A percentile compares a stretch with the other conserved stretches of the same genome.
Evolutionary conservation across 331 rosid species (phyloP).

Genomic region (Saraca asoca): DNA sequence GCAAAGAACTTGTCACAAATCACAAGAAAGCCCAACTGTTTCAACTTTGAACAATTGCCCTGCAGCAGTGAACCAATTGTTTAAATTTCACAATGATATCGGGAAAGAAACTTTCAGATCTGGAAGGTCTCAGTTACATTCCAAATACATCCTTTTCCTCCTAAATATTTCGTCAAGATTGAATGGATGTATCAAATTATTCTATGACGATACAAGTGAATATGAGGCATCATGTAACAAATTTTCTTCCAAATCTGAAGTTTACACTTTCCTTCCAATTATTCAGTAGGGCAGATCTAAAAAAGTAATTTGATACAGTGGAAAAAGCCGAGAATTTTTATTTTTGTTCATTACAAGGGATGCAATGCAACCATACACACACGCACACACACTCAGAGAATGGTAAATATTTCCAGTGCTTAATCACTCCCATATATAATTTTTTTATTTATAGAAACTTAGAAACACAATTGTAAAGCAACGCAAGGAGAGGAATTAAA

Average conservation of each 20-base stretch:
- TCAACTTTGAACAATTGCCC: conserved; percentile 16
- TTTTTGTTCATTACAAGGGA: too few relatives aligned
- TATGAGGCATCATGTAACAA: not conserved
- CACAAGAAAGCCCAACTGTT: conserved; percentile 19
- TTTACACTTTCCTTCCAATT: not conserved
- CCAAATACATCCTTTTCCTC: conserved; percentile 10
- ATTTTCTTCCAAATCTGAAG: not conserved
- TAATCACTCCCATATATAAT: too few relatives aligned
- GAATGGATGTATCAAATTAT: not conserved
- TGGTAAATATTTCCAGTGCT: too few relatives aligned
- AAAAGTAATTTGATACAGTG: not conserved
- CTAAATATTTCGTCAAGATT: conserved; percentile 2
- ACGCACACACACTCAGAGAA: too few relatives aligned
- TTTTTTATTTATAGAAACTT: too few relatives aligned
- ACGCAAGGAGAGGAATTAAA: not conserved
- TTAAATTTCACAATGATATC: not conserved
- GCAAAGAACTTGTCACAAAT: conserved; percentile 11
- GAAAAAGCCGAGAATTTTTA: not conserved
- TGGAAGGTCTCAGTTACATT: conserved; percentile 14
- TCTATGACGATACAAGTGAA: not conserved
- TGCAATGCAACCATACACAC: too few relatives aligned
- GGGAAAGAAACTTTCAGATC: conserved; percentile 29
- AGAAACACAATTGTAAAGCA: not conserved
- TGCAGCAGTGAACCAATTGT: not conserved
- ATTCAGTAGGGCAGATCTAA: conserved; percentile 20